Conservation (phyloP, 768 basidiomycete genomes). For the Phlebiopsis flavidoalba region DNA sequence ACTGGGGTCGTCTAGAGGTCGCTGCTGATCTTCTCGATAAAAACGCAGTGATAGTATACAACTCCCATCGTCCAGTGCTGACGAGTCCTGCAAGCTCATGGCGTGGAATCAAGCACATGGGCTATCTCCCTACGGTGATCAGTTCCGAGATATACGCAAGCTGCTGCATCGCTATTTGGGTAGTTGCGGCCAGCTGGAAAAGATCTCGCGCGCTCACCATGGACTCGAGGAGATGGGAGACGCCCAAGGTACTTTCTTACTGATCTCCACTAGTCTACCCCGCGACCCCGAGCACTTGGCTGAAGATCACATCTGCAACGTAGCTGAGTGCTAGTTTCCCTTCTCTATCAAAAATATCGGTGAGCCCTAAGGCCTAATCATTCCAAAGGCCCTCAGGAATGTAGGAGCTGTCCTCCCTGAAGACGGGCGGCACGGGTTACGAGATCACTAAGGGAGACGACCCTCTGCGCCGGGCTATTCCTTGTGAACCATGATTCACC, state of each 20-base stretch:
- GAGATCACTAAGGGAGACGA: too few species aligned
- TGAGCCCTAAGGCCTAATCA: too few species aligned
- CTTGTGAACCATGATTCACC: too few species aligned
- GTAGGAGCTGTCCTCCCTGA: too few species aligned
- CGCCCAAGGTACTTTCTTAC: slow-evolving; percentile 13
- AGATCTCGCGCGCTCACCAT: slow-evolving; percentile 18
- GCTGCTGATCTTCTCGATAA: slow-evolving; percentile 25
- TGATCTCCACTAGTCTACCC: slow-evolving; percentile 33
- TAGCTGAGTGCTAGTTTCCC: too few species aligned
- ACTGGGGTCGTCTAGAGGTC: slow-evolving; percentile 14
- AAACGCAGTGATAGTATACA: slow-evolving; percentile 17
- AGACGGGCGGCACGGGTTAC: too few species aligned
- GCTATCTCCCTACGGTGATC: slow-evolving; percentile 19
- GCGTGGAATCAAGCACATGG: slow-evolving; percentile 19
- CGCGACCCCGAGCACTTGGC: slow-evolving; percentile 34
- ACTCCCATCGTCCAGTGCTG: slow-evolving; percentile 23
- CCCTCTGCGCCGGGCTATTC: too few species aligned
- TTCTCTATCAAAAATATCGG: too few species aligned
- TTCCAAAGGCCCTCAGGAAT: too few species aligned
- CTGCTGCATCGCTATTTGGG: slow-evolving; percentile 18
- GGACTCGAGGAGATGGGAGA: slow-evolving; percentile 23
- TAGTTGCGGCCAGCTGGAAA: slow-evolving; percentile 17
- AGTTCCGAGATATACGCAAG: slow-evolving; percentile 20
- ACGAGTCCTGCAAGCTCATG: slow-evolving; percentile 16
- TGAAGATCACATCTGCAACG: slow-evolving; percentile 31